Evolutionary conservation across 768 basidiomycete genomes (phyloP).

Genomic region (Rhizopogon vesiculosus): DNA sequence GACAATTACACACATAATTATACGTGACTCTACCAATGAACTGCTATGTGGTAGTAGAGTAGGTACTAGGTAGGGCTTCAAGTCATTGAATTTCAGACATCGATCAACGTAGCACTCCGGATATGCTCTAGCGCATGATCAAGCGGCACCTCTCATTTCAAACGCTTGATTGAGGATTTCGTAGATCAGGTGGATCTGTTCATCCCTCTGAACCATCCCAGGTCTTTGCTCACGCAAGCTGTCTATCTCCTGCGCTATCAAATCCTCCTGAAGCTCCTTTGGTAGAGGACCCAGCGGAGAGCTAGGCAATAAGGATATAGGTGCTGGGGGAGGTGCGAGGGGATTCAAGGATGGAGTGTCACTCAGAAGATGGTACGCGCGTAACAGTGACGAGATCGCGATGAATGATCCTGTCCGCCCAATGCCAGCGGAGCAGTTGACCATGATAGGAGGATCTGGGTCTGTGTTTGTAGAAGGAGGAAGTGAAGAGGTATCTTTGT

Average conservation of each 20-base stretch:
- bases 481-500: constrained; percentile 38
- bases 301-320: constrained; percentile 27
- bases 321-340: constrained; percentile 22
- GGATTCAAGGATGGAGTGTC: constrained; percentile 19
- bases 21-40: not conserved
- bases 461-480: constrained; percentile 30
- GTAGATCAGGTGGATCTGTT: constrained; percentile 65
- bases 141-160: constrained; percentile 4
- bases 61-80: not conserved
- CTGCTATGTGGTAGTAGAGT: not conserved
- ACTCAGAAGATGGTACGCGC: constrained; percentile 47
- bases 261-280: constrained; percentile 43
- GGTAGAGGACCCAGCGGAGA: constrained; percentile 61
- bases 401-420: constrained; percentile 88
- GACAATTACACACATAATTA: too few species aligned
- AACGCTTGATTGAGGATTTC: constrained; percentile 40
- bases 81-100: too few species aligned
- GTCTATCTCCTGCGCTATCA: constrained; percentile 70
- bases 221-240: constrained; percentile 75
- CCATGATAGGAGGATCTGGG: constrained; percentile 71
- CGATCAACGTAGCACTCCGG: not conserved
- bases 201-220: constrained; percentile 73
- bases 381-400: constrained; percentile 73
- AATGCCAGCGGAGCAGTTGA: constrained; percentile 84
- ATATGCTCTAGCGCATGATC: not conserved